Evolutionary conservation across 129 eudicot genomes (phyloP), one percentile per base, ranked within the genome.

Genomic region (Cynara cardunculus): DNA sequence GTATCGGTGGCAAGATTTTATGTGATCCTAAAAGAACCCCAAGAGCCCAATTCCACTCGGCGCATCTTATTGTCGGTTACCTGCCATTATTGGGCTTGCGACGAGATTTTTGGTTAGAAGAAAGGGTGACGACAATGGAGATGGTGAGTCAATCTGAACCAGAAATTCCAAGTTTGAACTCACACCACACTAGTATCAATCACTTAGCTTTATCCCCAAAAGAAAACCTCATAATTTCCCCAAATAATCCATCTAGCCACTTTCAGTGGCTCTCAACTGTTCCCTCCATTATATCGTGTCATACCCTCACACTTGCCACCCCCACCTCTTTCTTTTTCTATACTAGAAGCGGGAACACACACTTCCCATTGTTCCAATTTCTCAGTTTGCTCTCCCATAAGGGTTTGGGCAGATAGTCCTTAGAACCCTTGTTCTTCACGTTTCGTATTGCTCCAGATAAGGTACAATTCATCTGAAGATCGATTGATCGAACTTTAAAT

Each of bases 181-280:
- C 81, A 77, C 86, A 89, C 92, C 97, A 90, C 97, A 83, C 81
- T 84, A 87, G 84, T 84, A 21, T 26, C 71, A 41, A 66, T 13
- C 46, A 18, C 71, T n/a, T 24, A 56, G 2, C 64, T 81, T 88
- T 87, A 88, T 88, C 90, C 88, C 74, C 59, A 75, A 71, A 73
- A 73, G 59, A 64, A 78, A 64, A 32, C 82, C 75, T 66, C 46
- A 46, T 81, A 31, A 77, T 37, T 77, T 21, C 25, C n/a, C 80
- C 82, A 84, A 80, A 39, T 77, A 59, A 72, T 71, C 77, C 74
- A 76, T 39, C 49, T 25, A 56, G 67, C 31, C 46, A 56, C 25
- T 71, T 86, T 87, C 90, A 85, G 91, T 93, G 98, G 98, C 71
- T 86, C 87, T 89, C 90, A 85, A 64, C 9, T 71, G 53, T 82